Percentiles rank a stretch among this genome's conserved stretches.
These are phyloP conservation scores for Solanum hybrid DNA, from an alignment of 305 asterid species.

Conservation along the genomic window DNA sequence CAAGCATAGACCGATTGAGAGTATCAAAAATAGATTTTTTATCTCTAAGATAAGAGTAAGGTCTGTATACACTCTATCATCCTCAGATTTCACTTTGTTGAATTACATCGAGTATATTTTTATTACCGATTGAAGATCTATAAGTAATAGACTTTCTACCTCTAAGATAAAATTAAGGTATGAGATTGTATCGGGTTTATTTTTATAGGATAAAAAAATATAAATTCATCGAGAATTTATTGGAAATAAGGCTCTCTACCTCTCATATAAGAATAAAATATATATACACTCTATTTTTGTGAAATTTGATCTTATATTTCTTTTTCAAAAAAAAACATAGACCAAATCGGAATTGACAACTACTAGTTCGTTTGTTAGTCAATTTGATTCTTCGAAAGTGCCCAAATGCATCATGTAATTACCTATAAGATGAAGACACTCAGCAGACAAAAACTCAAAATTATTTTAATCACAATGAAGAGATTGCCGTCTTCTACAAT, in stretches of 20 bases:
- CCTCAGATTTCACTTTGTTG: no score
- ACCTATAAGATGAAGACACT: not conserved
- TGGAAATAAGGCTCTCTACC: not conserved
- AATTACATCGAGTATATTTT: not conserved
- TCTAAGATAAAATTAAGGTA: no score
- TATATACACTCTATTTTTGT: not conserved
- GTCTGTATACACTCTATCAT: not conserved
- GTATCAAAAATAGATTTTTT: no score
- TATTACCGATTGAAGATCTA: not conserved
- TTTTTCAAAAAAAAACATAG: not conserved
- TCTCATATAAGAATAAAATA: not conserved
- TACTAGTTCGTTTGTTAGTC: not conserved
- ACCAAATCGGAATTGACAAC: not conserved
- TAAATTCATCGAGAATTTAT: no score
- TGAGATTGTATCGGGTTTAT: no score
- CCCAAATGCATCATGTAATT: not conserved
- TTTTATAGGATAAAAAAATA: no score
- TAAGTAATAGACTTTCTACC: not conserved
- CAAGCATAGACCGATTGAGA: not conserved
- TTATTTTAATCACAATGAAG: not conserved
- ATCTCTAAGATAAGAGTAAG: not conserved
- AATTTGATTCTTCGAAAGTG: not conserved
- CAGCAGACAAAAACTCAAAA: not conserved
- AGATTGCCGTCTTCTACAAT: not conserved
- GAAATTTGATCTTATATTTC: not conserved